Percentiles rank a stretch among this genome's conserved stretches.
Conservation (phyloP, 345 rosid species). For the Toxicodendron radicans region DNA sequence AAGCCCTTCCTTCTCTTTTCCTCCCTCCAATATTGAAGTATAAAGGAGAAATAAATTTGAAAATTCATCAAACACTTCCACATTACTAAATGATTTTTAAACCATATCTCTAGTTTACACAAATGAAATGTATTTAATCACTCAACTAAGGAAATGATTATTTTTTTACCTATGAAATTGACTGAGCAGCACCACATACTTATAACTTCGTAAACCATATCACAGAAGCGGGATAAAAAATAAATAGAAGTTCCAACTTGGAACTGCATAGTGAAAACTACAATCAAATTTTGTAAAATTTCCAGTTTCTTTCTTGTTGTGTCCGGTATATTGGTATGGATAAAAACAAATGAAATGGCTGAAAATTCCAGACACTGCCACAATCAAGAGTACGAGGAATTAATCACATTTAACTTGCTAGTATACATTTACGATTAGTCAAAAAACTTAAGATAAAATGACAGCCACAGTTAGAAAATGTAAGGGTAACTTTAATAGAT, state of each 20-base stretch:
- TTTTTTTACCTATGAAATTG: background rate
- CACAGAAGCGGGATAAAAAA: background rate
- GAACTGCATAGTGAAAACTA: background rate
- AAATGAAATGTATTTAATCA: background rate
- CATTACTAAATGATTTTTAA: background rate
- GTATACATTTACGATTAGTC: background rate
- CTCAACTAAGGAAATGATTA: background rate
- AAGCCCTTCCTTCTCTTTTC: too few species aligned
- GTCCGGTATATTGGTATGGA: background rate
- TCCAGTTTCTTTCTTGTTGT: constrained; percentile 1
- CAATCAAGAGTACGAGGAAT: background rate
- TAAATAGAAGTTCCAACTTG: background rate
- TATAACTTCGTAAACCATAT: background rate
- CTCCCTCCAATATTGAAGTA: background rate
- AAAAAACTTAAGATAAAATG: background rate
- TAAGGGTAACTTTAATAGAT: background rate
- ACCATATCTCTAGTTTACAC: background rate
- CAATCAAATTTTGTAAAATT: background rate
- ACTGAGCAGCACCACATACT: background rate
- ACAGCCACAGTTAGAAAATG: background rate
- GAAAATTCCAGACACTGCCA: background rate
- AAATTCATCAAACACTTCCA: background rate
- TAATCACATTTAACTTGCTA: background rate
- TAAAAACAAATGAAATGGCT: background rate
- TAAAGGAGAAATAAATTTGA: background rate